Base-by-base conservation (phyloP, 257 asterid species). In the Forsythia suspensa region DNA sequence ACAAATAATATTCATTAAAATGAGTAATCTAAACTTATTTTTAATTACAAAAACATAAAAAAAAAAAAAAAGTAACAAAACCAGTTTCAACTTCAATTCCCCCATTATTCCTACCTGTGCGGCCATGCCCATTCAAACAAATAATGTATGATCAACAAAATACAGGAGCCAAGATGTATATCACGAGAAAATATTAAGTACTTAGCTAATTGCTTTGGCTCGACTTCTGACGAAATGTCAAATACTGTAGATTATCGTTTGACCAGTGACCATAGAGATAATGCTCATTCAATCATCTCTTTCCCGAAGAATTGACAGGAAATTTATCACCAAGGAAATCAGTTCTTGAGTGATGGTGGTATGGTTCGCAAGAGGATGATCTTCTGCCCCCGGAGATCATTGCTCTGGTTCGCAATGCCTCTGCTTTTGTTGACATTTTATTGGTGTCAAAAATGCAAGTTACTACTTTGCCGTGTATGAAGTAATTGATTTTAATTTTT, bases 211-310 rank as follows among this genome's bases (percentile, higher is more conserved):
- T n/a, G 71, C 77, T 77, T 81, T 36, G 81, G 71, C 16, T 81
- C 82, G 3, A 67, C 87, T 70, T 37, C 87, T 0, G 81, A 78
- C 65, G 84, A 79, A 57, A 48, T 73, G 80, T 68, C 55, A 73
- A 84, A 77, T 13, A 80, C 83, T 40, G 81, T 77, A 44, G 88
- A 41, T 37, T 61, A 85, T 68, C 59, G 4, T 34, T 5, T 24
- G n/a, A n/a, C n/a, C n/a, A 65, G 42, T 39, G 84, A 81, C 68
- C 80, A 52, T 48, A 68, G 63, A 37, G 82, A 42, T 7, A 74
- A 71, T 67, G 78, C 77, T 1, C 44, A 59, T 75, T 61, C 81
- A 8, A 38, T 51, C 37, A 20, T 40, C 44, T 79, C 80, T 72
- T 36, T 68, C 76, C 6, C 75, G 46, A 80, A 82, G 74, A 77